Percentiles rank a stretch among this genome's conserved stretches.
Evolutionary conservation across 169 alveolate genomes (phyloP).

Genomic region (Perkinsus marinus): DNA sequence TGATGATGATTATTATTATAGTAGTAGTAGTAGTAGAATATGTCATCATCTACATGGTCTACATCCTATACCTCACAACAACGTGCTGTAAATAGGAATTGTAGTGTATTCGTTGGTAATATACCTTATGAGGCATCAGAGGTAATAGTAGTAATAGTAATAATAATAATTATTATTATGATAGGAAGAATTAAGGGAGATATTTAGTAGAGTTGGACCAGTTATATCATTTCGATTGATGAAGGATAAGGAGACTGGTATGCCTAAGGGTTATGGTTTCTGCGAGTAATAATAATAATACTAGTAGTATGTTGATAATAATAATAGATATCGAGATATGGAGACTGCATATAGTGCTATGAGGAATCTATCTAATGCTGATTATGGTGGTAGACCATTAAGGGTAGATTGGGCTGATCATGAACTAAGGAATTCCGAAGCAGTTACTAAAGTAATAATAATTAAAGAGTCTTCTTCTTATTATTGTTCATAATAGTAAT

Average conservation of each 20-base stretch:
- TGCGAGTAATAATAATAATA: slow-evolving; percentile 20
- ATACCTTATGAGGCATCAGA: slow-evolving; percentile 38
- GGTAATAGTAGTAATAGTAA: neutral
- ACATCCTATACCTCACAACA: neutral
- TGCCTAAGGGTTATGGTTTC: slow-evolving; percentile 51
- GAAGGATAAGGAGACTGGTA: slow-evolving; percentile 24
- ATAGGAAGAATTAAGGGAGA: slow-evolving; percentile 20
- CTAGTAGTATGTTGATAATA: no score
- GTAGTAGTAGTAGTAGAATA: no score
- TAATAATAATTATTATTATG: no score
- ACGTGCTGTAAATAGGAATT: neutral
- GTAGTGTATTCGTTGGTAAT: slow-evolving; percentile 28
- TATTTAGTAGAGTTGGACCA: slow-evolving; percentile 33
- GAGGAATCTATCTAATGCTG: slow-evolving; percentile 33
- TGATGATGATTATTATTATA: no score
- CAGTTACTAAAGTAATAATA: neutral
- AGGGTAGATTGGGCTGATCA: slow-evolving; percentile 39
- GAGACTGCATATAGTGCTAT: slow-evolving; percentile 43
- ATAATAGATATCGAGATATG: slow-evolving; percentile 17
- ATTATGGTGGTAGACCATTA: slow-evolving; percentile 31
- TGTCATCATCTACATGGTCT: no score
- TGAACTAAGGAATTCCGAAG: neutral
- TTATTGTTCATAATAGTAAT: no score
- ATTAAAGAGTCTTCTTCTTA: no score
- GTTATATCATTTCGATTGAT: slow-evolving; percentile 32